These are phyloP conservation scores for Leucocoprinus sp. DNA, from an alignment of 768 basidiomycete species.

Conservation along the genomic window DNA sequence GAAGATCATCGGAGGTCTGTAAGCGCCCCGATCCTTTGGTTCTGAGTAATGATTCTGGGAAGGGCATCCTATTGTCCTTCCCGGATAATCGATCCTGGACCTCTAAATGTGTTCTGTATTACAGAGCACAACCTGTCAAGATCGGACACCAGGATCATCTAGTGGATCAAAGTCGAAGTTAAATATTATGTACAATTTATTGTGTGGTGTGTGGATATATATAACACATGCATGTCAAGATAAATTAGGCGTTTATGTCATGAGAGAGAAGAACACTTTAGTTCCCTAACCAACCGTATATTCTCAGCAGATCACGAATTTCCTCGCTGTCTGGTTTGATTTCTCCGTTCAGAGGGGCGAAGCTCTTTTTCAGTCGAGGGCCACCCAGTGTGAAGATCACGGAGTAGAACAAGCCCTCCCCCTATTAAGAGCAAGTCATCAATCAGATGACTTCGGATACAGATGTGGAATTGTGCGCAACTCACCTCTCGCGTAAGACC, in stretches of 20 bases:
- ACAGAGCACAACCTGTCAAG: neutral
- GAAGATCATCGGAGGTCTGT: too few relatives aligned
- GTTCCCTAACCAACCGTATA: conserved; percentile 37
- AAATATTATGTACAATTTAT: conserved; percentile 2
- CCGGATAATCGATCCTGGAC: too few relatives aligned
- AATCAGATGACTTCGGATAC: conserved; percentile 10
- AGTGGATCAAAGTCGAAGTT: neutral
- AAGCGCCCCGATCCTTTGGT: too few relatives aligned
- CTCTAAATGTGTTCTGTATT: too few relatives aligned
- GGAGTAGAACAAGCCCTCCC: conserved; percentile 45
- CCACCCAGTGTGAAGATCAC: conserved; percentile 31
- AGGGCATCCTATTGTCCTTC: too few relatives aligned
- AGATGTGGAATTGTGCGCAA: neutral
- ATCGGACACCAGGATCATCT: neutral
- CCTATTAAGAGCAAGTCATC: conserved; percentile 20
- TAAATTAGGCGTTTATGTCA: conserved; percentile 7
- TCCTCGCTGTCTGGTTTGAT: conserved; percentile 50
- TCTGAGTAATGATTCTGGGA: too few relatives aligned
- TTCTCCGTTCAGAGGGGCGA: conserved; percentile 58
- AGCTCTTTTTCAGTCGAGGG: conserved; percentile 39
- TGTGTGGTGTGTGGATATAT: conserved; percentile 3
- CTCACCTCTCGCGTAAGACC: conserved; percentile 42
- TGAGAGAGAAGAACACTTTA: neutral
- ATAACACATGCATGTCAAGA: conserved; percentile 7
- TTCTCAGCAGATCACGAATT: conserved; percentile 37